A percentile compares a stretch with the other conserved stretches of the same genome.
Conservation (phyloP, 768 basidiomycete genomes). For the Punctularia strigosozonata region DNA sequence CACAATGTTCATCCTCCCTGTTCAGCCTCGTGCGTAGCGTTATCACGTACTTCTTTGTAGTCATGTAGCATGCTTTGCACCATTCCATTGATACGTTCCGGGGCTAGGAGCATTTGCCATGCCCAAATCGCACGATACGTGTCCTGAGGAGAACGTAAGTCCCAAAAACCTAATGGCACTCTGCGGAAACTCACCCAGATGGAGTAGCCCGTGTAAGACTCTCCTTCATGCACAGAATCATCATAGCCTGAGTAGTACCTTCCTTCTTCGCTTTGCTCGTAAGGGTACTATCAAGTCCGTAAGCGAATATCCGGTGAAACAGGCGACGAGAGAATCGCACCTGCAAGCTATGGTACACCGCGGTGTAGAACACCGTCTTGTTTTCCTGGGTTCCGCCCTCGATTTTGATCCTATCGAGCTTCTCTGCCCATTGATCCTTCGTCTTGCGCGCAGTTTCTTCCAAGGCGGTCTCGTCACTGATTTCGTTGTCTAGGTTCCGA, state of each 20-base stretch:
- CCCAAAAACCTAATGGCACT: background rate
- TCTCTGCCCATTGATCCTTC: slow-evolving; percentile 44
- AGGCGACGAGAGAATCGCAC: background rate
- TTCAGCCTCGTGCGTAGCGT: too few species aligned
- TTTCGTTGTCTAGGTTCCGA: slow-evolving; percentile 36
- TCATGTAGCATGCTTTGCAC: slow-evolving; percentile 73
- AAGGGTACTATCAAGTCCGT: slow-evolving; percentile 55
- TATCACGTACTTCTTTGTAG: slow-evolving; percentile 44
- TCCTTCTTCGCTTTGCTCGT: slow-evolving; percentile 57
- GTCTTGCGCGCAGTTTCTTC: slow-evolving; percentile 39
- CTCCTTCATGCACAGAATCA: slow-evolving; percentile 45
- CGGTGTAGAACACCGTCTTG: slow-evolving; percentile 26
- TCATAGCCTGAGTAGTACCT: slow-evolving; percentile 73
- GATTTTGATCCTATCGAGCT: slow-evolving; percentile 38
- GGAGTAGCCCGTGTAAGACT: slow-evolving; percentile 74
- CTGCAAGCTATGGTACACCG: slow-evolving; percentile 1
- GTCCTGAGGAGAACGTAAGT: slow-evolving; percentile 37
- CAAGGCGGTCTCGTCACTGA: slow-evolving; percentile 32
- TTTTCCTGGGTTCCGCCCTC: slow-evolving; percentile 32
- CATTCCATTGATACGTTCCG: slow-evolving; percentile 68
- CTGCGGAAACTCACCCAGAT: slow-evolving; percentile 47
- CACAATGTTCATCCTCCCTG: too few species aligned
- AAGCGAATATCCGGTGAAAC: background rate
- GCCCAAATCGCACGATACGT: slow-evolving; percentile 73
- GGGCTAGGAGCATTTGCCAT: slow-evolving; percentile 65